Conservation (phyloP, 805 yeast genomes). For the Saturnispora dispora region DNA sequence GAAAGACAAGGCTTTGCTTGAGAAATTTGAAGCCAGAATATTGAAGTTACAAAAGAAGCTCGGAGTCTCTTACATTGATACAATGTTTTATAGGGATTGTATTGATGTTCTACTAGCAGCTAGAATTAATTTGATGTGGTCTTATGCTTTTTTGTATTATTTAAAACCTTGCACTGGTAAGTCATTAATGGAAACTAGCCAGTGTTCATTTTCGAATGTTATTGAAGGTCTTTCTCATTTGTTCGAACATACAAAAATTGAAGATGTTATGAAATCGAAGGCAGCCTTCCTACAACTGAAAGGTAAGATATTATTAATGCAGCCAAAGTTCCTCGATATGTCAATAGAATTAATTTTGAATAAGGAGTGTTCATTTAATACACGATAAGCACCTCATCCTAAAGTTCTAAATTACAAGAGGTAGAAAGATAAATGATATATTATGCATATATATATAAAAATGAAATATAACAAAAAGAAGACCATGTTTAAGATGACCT, state of each 20-base stretch:
- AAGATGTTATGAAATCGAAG: slow-evolving; percentile 22
- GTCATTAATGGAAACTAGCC: slow-evolving; percentile 46
- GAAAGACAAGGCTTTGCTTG: slow-evolving; percentile 57
- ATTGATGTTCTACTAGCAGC: slow-evolving; percentile 56
- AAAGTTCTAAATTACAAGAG: neutral
- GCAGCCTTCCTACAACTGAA: slow-evolving; percentile 18
- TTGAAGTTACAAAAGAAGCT: slow-evolving; percentile 53
- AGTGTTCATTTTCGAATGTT: slow-evolving; percentile 18
- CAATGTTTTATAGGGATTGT: slow-evolving; percentile 72
- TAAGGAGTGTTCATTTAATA: slow-evolving; percentile 5
- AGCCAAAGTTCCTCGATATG: slow-evolving; percentile 17
- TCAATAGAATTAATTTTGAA: slow-evolving; percentile 19
- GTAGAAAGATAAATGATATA: neutral
- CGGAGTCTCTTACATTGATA: slow-evolving; percentile 77
- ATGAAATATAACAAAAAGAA: neutral
- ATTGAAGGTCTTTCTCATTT: slow-evolving; percentile 28
- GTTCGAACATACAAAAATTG: slow-evolving; percentile 25
- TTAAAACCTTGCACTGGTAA: slow-evolving; percentile 42
- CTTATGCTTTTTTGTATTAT: slow-evolving; percentile 74
- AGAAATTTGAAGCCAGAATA: slow-evolving; percentile 55
- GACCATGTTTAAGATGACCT: neutral
- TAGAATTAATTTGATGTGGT: slow-evolving; percentile 79
- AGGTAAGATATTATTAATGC: slow-evolving; percentile 17
- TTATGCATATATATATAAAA: neutral
- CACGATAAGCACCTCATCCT: neutral